Evolutionary conservation across 805 yeast genomes (phyloP).

Genomic region (Nakazawaea ambrosiae): DNA sequence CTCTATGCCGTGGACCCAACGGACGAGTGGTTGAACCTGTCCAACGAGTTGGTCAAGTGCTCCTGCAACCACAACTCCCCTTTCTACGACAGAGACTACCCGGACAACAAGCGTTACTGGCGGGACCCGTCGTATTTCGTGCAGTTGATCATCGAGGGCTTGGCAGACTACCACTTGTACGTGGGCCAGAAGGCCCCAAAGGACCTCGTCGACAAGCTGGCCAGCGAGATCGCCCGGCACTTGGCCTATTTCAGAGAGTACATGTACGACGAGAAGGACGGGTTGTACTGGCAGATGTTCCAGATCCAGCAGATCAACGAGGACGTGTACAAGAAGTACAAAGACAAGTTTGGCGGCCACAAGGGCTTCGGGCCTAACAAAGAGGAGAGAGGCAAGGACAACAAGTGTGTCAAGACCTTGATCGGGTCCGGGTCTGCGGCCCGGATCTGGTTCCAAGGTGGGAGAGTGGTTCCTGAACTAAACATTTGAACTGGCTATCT

Average conservation of each 20-base stretch:
- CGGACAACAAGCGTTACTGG: slow-evolving; percentile 48
- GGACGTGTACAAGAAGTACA: slow-evolving; percentile 44
- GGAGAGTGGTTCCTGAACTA: slow-evolving; percentile 40
- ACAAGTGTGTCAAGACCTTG: slow-evolving; percentile 40
- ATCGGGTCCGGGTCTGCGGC: slow-evolving; percentile 67
- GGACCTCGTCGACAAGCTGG: slow-evolving; percentile 22
- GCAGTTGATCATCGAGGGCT: slow-evolving; percentile 59
- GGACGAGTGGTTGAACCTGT: slow-evolving; percentile 39
- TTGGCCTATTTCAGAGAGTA: slow-evolving; percentile 50
- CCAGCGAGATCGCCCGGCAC: slow-evolving; percentile 44
- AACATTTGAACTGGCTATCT: no score
- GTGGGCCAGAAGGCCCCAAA: slow-evolving; percentile 33
- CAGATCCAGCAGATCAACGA: slow-evolving; percentile 49
- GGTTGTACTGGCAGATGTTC: slow-evolving; percentile 51
- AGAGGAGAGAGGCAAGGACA: slow-evolving; percentile 43
- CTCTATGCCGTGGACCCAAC: slow-evolving; percentile 46
- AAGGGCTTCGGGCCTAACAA: slow-evolving; percentile 42
- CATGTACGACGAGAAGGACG: slow-evolving; percentile 49
- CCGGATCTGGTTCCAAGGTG: slow-evolving; percentile 61
- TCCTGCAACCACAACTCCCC: slow-evolving; percentile 48
- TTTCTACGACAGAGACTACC: slow-evolving; percentile 58
- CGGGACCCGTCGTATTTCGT: slow-evolving; percentile 57
- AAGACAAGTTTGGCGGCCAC: slow-evolving; percentile 46
- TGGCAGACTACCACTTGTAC: slow-evolving; percentile 54
- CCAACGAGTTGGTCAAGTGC: slow-evolving; percentile 48